Base-by-base conservation (phyloP, 2,329 filamentous ascomycete genomes). In the Geosmithia putterillii region DNA sequence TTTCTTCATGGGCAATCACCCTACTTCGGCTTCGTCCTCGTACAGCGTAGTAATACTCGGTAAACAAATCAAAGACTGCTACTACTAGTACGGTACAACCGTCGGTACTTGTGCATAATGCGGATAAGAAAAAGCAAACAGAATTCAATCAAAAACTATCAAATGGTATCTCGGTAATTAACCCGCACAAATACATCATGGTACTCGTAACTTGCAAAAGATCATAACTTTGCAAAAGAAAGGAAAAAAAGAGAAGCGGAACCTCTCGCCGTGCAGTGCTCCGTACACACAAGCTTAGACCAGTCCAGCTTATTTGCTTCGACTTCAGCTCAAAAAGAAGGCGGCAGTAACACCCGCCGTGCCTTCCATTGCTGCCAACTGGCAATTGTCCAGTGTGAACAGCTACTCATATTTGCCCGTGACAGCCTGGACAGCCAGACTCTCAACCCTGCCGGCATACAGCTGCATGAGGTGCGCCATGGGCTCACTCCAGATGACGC, bases 401-500 rank as follows among this genome's bases (percentile, higher is more conserved):
- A n/a, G 35, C n/a, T n/a, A 38, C 10, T 38, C 35, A 38, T 38
- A 14, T 14, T 42, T 38, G 12, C 39, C 56, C 15, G 52, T 61
- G 14, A 61, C 53, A 5, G 56, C 84, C 45, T 72, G 76, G 1
- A 81, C 78, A 10, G 84, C 84, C 44, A 94, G 61, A 4, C 69
- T 65, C 57, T 92, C 82, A 38, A 94, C 74, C 43, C 87, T 65
- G 18, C 71, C 74, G 14, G 76, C 76, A 60, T 94, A 94, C 18
- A 92, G 55, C 46, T 68, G 76, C 87, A 94, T 94, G 51, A 79
- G 70, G 63, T 94, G 87, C 57, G 79, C 83, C 38, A 86, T 67
- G 0, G 85, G 83, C 57, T 94, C 86, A 0, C 87, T 87, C 73
- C 87, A 94, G 4, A 94, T 69, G 0, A 88, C 73, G 2, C 69